A percentile compares a stretch with the other conserved stretches of the same genome.
phyloP scores from a whole-genome alignment of 257 asterid species.

The Ilex asprella region DNA sequence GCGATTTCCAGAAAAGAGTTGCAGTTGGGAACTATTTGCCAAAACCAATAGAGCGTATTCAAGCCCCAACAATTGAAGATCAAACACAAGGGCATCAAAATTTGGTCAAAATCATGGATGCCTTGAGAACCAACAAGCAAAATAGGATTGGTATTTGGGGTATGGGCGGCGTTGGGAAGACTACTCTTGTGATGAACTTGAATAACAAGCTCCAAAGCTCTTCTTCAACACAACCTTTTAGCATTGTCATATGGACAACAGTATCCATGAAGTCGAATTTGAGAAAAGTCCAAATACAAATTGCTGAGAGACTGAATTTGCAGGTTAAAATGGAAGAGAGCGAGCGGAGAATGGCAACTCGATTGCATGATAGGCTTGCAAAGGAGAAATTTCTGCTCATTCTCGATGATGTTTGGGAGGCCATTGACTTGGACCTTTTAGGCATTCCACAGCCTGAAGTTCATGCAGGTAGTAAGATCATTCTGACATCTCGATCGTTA shows the following conservation, averaged over 20 bases:
- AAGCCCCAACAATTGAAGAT: too few relatives aligned
- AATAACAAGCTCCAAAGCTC: too few relatives aligned
- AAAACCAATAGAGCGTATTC: too few relatives aligned
- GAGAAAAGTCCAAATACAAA: neutral
- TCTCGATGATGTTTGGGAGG: conserved; percentile 19
- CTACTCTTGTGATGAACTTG: too few relatives aligned
- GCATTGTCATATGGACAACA: neutral
- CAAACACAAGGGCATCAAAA: too few relatives aligned
- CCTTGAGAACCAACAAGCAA: too few relatives aligned
- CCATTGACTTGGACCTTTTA: conserved; percentile 3
- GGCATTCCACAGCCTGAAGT: conserved; percentile 9
- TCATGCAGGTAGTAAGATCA: conserved; percentile 4
- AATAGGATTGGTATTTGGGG: too few relatives aligned
- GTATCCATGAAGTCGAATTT: conserved; percentile 1
- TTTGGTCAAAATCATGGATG: too few relatives aligned
- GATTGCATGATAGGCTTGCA: conserved; percentile 2
- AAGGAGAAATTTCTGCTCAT: conserved; percentile 11
- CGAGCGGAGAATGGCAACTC: neutral
- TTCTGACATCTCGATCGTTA: conserved; percentile 4
- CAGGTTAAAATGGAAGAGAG: neutral
- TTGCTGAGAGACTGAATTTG: conserved; percentile 2
- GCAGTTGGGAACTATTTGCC: too few relatives aligned
- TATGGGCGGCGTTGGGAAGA: too few relatives aligned
- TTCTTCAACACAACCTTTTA: too few relatives aligned
- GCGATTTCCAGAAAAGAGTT: too few relatives aligned